Base-by-base conservation (phyloP, 2,329 filamentous ascomycete species). In the Blastomyces silverae region DNA sequence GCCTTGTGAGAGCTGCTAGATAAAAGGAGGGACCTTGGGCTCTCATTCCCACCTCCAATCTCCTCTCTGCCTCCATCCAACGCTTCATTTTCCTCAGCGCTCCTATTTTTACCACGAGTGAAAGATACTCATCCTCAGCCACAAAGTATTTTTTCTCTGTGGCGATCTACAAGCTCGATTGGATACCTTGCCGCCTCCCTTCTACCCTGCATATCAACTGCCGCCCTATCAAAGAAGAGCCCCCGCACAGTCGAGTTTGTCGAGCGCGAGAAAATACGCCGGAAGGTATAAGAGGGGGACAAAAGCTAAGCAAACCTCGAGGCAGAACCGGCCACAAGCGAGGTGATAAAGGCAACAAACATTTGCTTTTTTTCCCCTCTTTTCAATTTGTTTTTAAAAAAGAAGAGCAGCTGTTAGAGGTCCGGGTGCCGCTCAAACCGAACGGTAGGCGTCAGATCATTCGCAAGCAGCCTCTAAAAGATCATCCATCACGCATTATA, bases 401-500 rank as follows among this genome's bases (percentile, higher is more conserved):
- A 3, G 11, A 20, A 61, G n/a, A 28, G 17, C 17, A 59, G 37
- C 8, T 50, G 20, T 37, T 56, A 20, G 31, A 22, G 39, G 46
- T 31, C 34, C 28, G 25, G 11, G 61, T 55, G 28, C 39, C 20
- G 61, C 28, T 42, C 34, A n/a, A 31, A n/a, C 50, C 57, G 22
- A 63, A 52, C 28, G 25, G 56, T 46, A 48, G 52, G 53, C 64
- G 42, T 56, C 55, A 48, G 50, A 22, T 61, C 20, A 52, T 63
- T 67, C 71, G 70, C 72, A 73, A 74, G 71, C 70, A 75, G 74
- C 76, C 75, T 76, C 75, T 68, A 75, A 74, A 69, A 78, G 76
- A 71, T 74, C 74, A 73, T 31, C 4, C 74, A 73, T 31, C 4
- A 73, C 73, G 74, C 60, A 64, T 64, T 75, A 71, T 72, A 75